phyloP scores from a whole-genome alignment of 2,329 filamentous ascomycete species.

The Truncatella angustata region DNA sequence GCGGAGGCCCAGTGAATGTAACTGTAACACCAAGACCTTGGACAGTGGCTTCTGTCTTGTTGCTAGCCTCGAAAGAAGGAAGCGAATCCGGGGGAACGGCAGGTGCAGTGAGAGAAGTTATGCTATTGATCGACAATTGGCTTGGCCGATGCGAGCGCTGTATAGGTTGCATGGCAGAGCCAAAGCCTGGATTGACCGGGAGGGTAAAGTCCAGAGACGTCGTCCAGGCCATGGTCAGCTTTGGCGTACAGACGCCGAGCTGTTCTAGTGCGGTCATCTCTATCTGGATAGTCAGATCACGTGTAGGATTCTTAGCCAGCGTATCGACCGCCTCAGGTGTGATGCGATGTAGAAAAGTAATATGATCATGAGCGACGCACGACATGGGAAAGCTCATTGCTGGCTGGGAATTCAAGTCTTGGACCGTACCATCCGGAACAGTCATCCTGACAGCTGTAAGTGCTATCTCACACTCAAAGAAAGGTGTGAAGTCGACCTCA shows the following conservation, averaged over 20 bases:
- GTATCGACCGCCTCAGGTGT: conserved; percentile 48
- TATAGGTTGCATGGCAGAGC: conserved; percentile 54
- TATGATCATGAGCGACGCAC: conserved; percentile 70
- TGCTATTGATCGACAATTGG: conserved; percentile 60
- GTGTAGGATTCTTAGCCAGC: conserved; percentile 43
- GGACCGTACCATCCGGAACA: conserved; percentile 56
- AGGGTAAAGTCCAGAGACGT: conserved; percentile 68
- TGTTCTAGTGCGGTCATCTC: conserved; percentile 56
- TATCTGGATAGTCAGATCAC: conserved; percentile 59
- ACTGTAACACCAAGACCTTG: conserved; percentile 71
- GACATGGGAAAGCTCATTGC: conserved; percentile 54
- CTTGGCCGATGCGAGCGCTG: conserved; percentile 61
- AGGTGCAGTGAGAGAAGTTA: conserved; percentile 56
- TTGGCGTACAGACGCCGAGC: conserved; percentile 57
- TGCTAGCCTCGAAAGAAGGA: conserved; percentile 54
- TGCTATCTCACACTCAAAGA: conserved; percentile 64
- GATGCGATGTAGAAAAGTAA: conserved; percentile 72
- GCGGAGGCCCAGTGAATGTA: conserved; percentile 64
- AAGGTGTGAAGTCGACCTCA: conserved; percentile 71
- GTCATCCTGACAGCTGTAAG: conserved; percentile 59
- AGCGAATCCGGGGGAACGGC: conserved; percentile 60
- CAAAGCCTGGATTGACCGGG: conserved; percentile 63
- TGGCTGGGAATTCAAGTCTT: conserved; percentile 52
- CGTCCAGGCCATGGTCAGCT: conserved; percentile 65
- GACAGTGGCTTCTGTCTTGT: conserved; percentile 43